These are phyloP conservation scores for Phytophthora hybrid DNA, from an alignment of 352 stramenopile species.

Conservation along the genomic window DNA sequence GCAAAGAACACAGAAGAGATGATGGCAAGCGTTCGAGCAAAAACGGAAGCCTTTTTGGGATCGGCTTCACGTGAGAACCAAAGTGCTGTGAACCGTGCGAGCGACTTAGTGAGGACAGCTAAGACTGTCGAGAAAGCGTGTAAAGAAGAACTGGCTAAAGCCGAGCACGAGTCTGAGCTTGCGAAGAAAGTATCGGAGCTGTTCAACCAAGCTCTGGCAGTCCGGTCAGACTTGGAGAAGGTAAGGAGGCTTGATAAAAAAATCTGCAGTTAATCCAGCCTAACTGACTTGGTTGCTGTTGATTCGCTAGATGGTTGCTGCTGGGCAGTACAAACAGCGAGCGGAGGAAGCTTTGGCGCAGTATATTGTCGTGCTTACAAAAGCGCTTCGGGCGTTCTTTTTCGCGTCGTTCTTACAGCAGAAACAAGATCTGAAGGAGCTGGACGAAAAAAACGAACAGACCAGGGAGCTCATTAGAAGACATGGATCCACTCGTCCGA, in stretches of 20 bases:
- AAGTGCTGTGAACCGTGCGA: slow-evolving; percentile 3
- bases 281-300: neutral
- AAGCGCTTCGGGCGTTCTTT: neutral
- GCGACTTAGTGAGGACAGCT: neutral
- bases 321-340: slow-evolving; percentile 6
- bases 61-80: slow-evolving; percentile 5
- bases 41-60: neutral
- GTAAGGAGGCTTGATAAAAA: neutral
- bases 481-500: slow-evolving; percentile 1
- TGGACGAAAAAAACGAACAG: neutral
- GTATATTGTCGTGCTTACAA: neutral
- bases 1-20: slow-evolving; percentile 1
- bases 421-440: slow-evolving; percentile 4
- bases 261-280: neutral
- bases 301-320: neutral
- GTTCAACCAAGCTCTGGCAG: slow-evolving; percentile 1
- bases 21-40: slow-evolving; percentile 9
- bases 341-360: neutral
- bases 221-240: neutral
- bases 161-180: neutral
- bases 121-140: slow-evolving; percentile 1
- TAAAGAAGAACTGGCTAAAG: neutral
- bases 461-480: slow-evolving; percentile 1
- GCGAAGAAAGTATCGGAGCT: slow-evolving; percentile 1
- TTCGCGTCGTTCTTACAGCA: neutral